Conservation (phyloP, 192 early-diverging fungal genomes). For the Coemansia sp. region DNA sequence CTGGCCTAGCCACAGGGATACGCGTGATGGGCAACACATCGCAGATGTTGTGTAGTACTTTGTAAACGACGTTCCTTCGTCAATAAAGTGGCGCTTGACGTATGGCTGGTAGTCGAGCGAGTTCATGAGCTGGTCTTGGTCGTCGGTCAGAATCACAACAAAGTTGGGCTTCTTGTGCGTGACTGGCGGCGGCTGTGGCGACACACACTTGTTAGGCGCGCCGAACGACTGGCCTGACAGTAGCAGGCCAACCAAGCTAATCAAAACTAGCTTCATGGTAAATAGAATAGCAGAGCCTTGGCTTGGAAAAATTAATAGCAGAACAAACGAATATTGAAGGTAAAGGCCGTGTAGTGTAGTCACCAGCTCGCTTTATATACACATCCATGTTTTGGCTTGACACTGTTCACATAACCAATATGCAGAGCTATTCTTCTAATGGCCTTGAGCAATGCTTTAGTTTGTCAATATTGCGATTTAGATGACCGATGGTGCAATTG, state of each 20-base stretch:
- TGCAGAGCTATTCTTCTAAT: no score
- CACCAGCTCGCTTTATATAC: not conserved
- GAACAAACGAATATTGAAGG: not conserved
- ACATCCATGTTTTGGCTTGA: not conserved
- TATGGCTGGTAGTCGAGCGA: conserved; percentile 64
- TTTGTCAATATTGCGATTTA: conserved; percentile 1
- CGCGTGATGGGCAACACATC: conserved; percentile 67
- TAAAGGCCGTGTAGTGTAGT: not conserved
- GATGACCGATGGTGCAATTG: not conserved
- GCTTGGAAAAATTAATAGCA: not conserved
- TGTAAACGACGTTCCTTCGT: conserved; percentile 62
- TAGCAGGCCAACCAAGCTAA: not conserved
- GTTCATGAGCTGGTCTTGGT: conserved; percentile 61
- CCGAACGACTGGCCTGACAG: not conserved
- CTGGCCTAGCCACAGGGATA: conserved; percentile 60
- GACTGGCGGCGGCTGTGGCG: not conserved
- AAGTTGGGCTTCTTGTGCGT: conserved; percentile 62
- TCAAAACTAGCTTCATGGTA: not conserved
- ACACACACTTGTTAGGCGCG: not conserved
- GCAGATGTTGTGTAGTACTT: conserved; percentile 67
- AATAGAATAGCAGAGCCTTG: not conserved
- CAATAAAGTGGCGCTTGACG: conserved; percentile 61
- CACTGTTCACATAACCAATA: not conserved
- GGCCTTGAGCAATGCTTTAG: not conserved
- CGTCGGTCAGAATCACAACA: conserved; percentile 66